Base-by-base conservation (phyloP, 1,284 basidiomycete genomes). In the Cryptococcus depauperatus region DNA sequence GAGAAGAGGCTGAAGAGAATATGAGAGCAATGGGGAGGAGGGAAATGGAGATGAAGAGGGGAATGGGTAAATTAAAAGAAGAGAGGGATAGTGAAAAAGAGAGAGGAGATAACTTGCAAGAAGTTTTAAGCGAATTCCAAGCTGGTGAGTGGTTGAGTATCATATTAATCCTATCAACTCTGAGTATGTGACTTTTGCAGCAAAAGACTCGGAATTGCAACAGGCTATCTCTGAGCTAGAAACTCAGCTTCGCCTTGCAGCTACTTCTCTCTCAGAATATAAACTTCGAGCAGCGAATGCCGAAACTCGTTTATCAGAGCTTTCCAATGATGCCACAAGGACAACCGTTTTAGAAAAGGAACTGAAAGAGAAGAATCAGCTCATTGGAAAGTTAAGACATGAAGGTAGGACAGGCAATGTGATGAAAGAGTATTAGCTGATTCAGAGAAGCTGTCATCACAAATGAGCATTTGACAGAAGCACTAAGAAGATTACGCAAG, bases 391-490 rank as follows among this genome's bases (percentile, higher is more conserved):
- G 68, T 74, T 97, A 53, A 78, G 92, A 42, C 92, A 98, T 62
- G 92, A 97, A 78, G 83, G 90, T 91, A 54, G 35, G 73, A 67
- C 29, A n/a, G 3, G 8, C 19, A 5, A 4, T 27, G 18, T 5
- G 8, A 5, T n/a, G 11, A 18, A 22, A 18, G 11, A n/a, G 14
- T 19, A 14, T 27, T 3, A 35, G 22, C 37, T 38, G 11, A 38
- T 38, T 19, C 64, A 23, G 52, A 41, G 19, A 55, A 92, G 90
- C 84, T 39, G 88, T 95, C 8, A 91, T 97, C 46, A 82, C 93
- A 62, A 97, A 98, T 61, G 93, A 98, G 64, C 93, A 99, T 61
- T 77, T 99, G 7, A 96, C 91, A 56, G 92, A 97, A 69, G 92
- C 95, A 0, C 78, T 99, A n/a, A 83, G 92, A 13, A 81, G 93